These are phyloP conservation scores for Euptelea pleiosperma DNA, from an alignment of 164 flowering plant genomes.

Conservation along the genomic window DNA sequence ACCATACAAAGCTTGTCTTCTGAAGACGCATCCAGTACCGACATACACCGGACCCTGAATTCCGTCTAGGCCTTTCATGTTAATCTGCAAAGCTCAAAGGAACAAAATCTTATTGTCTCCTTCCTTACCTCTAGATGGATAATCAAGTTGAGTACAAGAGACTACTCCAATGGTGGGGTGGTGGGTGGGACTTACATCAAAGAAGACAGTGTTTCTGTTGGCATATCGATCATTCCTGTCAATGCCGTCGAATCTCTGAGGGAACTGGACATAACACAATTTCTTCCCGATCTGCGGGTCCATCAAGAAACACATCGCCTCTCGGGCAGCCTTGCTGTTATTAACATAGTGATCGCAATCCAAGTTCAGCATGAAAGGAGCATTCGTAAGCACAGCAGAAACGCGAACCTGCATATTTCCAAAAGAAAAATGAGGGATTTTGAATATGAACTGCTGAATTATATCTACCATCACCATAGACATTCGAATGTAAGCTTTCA, in stretches of 20 bases:
- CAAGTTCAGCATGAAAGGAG: constrained; percentile 95
- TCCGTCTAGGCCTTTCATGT: constrained; percentile 97
- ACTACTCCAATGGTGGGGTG: not conserved
- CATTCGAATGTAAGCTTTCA: too few species aligned
- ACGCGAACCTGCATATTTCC: constrained; percentile 67
- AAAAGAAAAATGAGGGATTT: not conserved
- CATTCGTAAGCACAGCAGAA: constrained; percentile 92
- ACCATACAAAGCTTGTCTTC: constrained; percentile 92
- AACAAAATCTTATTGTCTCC: not conserved
- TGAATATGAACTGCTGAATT: too few species aligned
- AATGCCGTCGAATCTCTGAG: constrained; percentile 94
- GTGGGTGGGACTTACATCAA: constrained; percentile 65
- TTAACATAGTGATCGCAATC: constrained; percentile 95
- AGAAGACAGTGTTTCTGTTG: constrained; percentile 95
- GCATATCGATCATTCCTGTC: constrained; percentile 88
- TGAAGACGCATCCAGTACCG: constrained; percentile 94
- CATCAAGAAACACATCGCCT: constrained; percentile 99
- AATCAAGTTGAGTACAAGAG: not conserved
- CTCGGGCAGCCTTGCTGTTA: constrained; percentile 90
- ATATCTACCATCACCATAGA: too few species aligned
- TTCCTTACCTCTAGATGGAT: too few species aligned
- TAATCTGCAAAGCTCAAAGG: constrained; percentile 58
- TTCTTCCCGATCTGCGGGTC: constrained; percentile 86
- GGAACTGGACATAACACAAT: constrained; percentile 91
- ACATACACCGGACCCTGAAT: constrained; percentile 96